Percentiles rank a stretch among this genome's conserved stretches.
Evolutionary conservation across 2,329 filamentous ascomycete genomes (phyloP).

Genomic region (Lecanoromycetidae sp.): DNA sequence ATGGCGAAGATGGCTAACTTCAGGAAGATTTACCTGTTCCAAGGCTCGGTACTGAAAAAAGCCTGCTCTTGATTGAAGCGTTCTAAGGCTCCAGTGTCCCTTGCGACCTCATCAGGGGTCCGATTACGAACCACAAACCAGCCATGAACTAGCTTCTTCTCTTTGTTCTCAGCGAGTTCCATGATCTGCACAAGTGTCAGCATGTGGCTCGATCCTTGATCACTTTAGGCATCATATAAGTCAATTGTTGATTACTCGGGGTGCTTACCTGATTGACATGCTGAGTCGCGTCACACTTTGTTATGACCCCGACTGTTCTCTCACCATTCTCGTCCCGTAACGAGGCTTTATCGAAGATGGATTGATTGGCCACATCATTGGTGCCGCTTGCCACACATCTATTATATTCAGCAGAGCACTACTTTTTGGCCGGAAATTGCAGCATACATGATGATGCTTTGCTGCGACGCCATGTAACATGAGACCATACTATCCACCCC

Average conservation of each 20-base stretch:
- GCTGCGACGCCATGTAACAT: slow-evolving; percentile 27
- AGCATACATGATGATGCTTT: slow-evolving; percentile 31
- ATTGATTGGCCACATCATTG: slow-evolving; percentile 32
- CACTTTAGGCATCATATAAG: background rate
- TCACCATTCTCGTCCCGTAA: slow-evolving; percentile 26
- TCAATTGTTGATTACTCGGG: no score
- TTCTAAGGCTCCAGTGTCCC: slow-evolving; percentile 15
- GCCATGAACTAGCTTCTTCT: slow-evolving; percentile 19
- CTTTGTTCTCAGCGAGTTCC: slow-evolving; percentile 21
- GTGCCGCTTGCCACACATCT: slow-evolving; percentile 24
- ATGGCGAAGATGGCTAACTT: no score
- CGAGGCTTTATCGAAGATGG: slow-evolving; percentile 32
- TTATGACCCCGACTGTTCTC: slow-evolving; percentile 39
- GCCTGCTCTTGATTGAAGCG: slow-evolving; percentile 24
- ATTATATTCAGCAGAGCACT: slow-evolving; percentile 24
- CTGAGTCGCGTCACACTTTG: slow-evolving; percentile 46
- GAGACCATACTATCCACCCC: slow-evolving; percentile 26
- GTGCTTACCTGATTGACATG: background rate
- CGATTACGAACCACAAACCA: slow-evolving; percentile 27
- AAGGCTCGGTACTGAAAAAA: slow-evolving; percentile 28
- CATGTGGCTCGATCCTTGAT: no score
- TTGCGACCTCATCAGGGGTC: slow-evolving; percentile 22
- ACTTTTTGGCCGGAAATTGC: background rate
- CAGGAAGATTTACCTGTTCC: no score
- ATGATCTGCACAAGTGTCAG: slow-evolving; percentile 12